phyloP scores from a whole-genome alignment of 2,329 filamentous ascomycete genomes.

The Nemania sp. region DNA sequence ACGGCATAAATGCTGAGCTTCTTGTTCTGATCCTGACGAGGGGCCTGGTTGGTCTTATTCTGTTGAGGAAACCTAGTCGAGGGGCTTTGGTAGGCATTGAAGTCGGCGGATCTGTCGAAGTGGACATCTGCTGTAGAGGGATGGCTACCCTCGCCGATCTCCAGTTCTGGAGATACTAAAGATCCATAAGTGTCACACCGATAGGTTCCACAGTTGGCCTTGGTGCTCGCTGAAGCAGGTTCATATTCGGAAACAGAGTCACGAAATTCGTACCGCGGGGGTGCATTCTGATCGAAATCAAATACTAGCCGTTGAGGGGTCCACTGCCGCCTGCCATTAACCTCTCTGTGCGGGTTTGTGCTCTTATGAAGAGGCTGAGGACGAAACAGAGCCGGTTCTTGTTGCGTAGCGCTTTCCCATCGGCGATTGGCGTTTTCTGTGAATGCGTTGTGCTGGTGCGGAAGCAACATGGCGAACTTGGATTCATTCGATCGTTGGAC shows the following conservation, averaged over 20 bases:
- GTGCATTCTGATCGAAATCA: conserved; percentile 25
- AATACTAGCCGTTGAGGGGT: conserved; percentile 25
- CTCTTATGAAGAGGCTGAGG: conserved; percentile 17
- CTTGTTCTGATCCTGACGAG: neutral
- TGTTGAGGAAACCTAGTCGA: neutral
- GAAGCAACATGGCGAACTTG: conserved; percentile 24
- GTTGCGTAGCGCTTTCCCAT: conserved; percentile 12
- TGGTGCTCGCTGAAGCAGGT: conserved; percentile 19
- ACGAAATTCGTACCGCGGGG: conserved; percentile 38
- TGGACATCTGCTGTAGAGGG: neutral
- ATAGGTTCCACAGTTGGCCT: conserved; percentile 21
- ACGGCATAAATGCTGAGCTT: conserved; percentile 6
- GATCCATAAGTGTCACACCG: conserved; percentile 10
- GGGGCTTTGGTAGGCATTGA: conserved; percentile 2
- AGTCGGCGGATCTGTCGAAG: conserved; percentile 6
- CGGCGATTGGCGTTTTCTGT: conserved; percentile 27
- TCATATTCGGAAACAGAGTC: conserved; percentile 38
- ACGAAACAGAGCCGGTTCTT: conserved; percentile 2
- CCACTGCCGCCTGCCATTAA: conserved; percentile 14
- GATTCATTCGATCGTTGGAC: conserved; percentile 26
- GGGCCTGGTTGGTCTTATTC: neutral
- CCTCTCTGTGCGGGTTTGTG: conserved; percentile 29
- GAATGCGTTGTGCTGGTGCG: conserved; percentile 25
- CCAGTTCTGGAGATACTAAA: conserved; percentile 4
- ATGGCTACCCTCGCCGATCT: neutral